Evolutionary conservation across 306 rosid genomes (phyloP).

Genomic region (Hylodesmum podocarpum): DNA sequence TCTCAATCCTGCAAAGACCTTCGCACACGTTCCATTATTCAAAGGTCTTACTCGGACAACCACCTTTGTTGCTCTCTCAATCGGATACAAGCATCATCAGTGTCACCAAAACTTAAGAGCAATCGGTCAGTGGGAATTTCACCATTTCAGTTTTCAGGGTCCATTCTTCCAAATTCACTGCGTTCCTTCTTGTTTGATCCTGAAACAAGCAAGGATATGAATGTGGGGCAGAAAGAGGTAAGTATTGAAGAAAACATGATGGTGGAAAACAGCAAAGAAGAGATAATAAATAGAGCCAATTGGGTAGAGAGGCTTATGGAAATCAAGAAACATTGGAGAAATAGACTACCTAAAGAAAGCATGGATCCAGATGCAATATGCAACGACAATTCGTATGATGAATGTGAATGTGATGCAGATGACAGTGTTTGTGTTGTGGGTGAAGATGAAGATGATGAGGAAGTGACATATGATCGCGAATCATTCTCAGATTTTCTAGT

Average conservation of each 20-base stretch:
- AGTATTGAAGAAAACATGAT: slow-evolving; percentile 30
- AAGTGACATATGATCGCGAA: slow-evolving; percentile 42
- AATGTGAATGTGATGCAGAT: slow-evolving; percentile 54
- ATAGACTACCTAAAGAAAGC: slow-evolving; percentile 44
- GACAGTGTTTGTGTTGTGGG: slow-evolving; percentile 56
- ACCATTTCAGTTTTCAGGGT: slow-evolving; percentile 61
- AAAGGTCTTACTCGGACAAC: slow-evolving; percentile 66
- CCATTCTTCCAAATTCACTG: slow-evolving; percentile 61
- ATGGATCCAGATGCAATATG: slow-evolving; percentile 34
- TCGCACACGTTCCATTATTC: slow-evolving; percentile 34
- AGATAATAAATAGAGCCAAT: slow-evolving; percentile 58
- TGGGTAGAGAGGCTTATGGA: slow-evolving; percentile 91
- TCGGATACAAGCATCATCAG: slow-evolving; percentile 42
- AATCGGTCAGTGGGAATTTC: slow-evolving; percentile 52
- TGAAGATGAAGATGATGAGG: slow-evolving; percentile 53
- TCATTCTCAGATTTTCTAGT: slow-evolving; percentile 59
- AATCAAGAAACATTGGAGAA: slow-evolving; percentile 75
- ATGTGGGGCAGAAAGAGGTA: slow-evolving; percentile 39
- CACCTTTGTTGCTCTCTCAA: slow-evolving; percentile 50
- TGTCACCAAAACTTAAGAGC: slow-evolving; percentile 54
- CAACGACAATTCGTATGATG: slow-evolving; percentile 26
- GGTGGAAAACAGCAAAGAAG: slow-evolving; percentile 37
- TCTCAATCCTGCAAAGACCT: slow-evolving; percentile 60
- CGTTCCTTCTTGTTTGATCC: slow-evolving; percentile 61
- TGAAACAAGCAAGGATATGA: slow-evolving; percentile 52